Conservation (phyloP, 148 eudicot genomes). For the Silene conica region DNA sequence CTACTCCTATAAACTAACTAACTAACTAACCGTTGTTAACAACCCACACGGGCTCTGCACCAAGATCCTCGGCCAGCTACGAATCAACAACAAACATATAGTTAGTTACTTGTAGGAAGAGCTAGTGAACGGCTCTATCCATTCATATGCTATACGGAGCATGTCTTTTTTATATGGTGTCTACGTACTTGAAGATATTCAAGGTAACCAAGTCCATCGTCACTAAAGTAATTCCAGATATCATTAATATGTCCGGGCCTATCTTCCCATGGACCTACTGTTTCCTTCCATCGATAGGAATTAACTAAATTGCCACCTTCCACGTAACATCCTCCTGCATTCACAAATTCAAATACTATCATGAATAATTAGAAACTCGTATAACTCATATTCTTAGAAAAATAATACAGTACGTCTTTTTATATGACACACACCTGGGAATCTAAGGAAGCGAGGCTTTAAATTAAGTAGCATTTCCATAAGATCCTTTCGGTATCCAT, state of each 20-base stretch:
- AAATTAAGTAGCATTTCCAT: constrained; percentile 63
- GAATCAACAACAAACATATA: background rate
- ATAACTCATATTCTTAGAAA: background rate
- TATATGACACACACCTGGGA: background rate
- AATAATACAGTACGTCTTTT: background rate
- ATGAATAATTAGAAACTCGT: no score
- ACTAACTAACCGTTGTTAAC: constrained; percentile 57
- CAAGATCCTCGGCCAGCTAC: constrained; percentile 88
- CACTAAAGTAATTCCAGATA: constrained; percentile 53
- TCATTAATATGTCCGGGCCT: constrained; percentile 74
- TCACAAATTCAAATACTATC: no score
- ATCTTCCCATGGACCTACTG: constrained; percentile 77
- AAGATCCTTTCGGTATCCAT: constrained; percentile 78
- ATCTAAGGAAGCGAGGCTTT: constrained; percentile 73
- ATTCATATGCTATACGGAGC: no score
- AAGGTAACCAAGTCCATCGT: constrained; percentile 65
- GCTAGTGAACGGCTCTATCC: no score
- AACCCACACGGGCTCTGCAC: constrained; percentile 78
- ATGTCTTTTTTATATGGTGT: no score
- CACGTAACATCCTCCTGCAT: constrained; percentile 68
- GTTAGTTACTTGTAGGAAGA: no score
- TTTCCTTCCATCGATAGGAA: constrained; percentile 79
- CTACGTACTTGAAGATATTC: constrained; percentile 57
- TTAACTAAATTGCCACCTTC: constrained; percentile 55
- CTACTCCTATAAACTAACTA: no score